Base-by-base conservation (phyloP, 768 basidiomycete species). In the Ramaria sp. region DNA sequence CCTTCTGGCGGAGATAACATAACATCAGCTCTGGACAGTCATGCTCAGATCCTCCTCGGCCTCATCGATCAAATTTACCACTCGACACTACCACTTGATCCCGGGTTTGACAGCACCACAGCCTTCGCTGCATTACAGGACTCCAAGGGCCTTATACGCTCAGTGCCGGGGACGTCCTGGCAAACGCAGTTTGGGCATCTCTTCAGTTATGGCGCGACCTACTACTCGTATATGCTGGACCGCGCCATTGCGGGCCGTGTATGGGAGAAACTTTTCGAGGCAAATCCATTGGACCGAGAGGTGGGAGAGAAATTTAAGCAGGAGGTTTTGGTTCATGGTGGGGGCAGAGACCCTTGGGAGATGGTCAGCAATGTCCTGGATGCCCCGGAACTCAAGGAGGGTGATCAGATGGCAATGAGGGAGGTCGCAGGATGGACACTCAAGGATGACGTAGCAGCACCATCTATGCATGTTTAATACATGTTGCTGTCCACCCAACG, bases 151-250 rank as follows among this genome's bases (percentile, higher is more conserved):
- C 73, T 95, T 43, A 84, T 96, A 22, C 91, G 91, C 0, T 81
- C 89, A 54, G 90, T 92, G 0, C 72, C 75, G 0, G 88, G 87
- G 0, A 97, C 94, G 0, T 86, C 90, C 0, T 93, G 92, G 76
- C 96, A 98, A 65, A 92, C 92, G 0, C 91, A 94, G 63, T 99
- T 99, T 62, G 88, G 90, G 0, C 96, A 99, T 67, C 72, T 99
- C 5, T 94, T 87, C 65, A 92, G 94, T 2, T 99, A 99, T 63
- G 94, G 95, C 5, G 93, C 95, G 13, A 96, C 92, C 0, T 99
- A 99, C 67, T 99, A 99, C 64, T 93, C 92, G 3, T 99, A 99
- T 66, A 77, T 97, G 12, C 94, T 99, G 62, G 96, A 98, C 62
- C 83, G 94, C 4, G 92, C 92, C 4, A 96, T 99, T 59, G 95